Base-by-base conservation (phyloP, 2,329 filamentous ascomycete genomes). In the Penicillium glabrum region DNA sequence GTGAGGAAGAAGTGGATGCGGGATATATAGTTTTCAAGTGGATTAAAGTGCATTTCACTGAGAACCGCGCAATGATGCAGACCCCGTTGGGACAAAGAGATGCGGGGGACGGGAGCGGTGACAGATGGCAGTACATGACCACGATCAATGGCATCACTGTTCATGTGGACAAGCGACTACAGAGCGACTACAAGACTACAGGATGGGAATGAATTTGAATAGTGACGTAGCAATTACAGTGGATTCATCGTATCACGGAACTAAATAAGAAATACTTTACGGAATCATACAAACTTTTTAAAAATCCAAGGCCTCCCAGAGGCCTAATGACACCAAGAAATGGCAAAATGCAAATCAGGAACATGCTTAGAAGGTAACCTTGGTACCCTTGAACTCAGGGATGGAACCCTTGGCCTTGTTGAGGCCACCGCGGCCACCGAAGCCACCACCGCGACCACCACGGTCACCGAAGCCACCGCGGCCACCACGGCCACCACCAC, bases 361-460 rank as follows among this genome's bases (percentile, higher is more conserved):
- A 58, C 51, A 60, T 54, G 70, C 57, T 70, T 79, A 80, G 74
- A 91, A 91, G 63, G 86, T 89, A 73, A 86, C 86, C 86, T 93
- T 95, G 81, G 86, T 89, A 77, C 91, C 91, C 77, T 86, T 81
- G 81, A 89, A 91, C 72, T 87, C 83, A 58, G 85, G 82, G 68
- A 87, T 77, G 69, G 84, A 84, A 31, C 82, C 79, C 56, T 78
- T 74, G 69, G 78, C 81, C 65, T 78, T 81, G 67, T 73, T 77
- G 51, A 77, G 69, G 59, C 76, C 77, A 35, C 82, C 77, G 60
- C 83, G 45, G 24, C 52, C 58, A 46, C 76, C 71, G 54, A 78
- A 69, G 59, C 75, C 77, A 58, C 80, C 73, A 59, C 77, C 70
- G 51, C 27, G 16, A 21, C 82, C 77, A 60, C 83, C 80, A 62